Evolutionary conservation across 306 rosid species (phyloP).

Genomic region (Cicer bijugum): DNA sequence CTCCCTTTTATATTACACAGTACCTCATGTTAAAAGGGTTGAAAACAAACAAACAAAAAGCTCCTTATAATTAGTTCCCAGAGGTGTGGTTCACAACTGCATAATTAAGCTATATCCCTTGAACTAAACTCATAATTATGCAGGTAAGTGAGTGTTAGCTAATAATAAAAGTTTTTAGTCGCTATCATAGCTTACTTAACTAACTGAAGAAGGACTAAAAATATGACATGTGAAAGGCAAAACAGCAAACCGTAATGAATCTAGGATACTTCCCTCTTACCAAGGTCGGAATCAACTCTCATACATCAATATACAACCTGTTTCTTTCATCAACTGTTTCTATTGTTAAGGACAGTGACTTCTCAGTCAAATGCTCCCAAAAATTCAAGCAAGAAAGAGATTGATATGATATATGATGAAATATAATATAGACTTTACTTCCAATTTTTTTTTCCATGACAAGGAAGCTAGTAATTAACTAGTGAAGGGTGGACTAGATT

Average conservation of each 20-base stretch:
- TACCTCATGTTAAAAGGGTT: slow-evolving; percentile 23
- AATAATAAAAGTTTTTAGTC: slow-evolving; percentile 37
- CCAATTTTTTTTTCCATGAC: slow-evolving; percentile 52
- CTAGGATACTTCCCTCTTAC: slow-evolving; percentile 46
- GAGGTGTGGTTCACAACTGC: slow-evolving; percentile 16
- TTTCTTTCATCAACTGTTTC: slow-evolving; percentile 42
- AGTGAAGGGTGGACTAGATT: slow-evolving; percentile 46
- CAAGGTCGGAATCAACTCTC: slow-evolving; percentile 35
- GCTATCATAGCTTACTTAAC: slow-evolving; percentile 44
- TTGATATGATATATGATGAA: slow-evolving; percentile 35
- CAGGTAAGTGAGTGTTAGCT: slow-evolving; percentile 48
- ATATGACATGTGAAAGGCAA: slow-evolving; percentile 37
- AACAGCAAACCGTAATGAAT: slow-evolving; percentile 22
- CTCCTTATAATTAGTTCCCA: slow-evolving; percentile 35
- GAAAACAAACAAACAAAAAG: slow-evolving; percentile 25
- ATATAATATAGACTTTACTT: slow-evolving; percentile 16
- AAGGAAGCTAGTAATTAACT: slow-evolving; percentile 44
- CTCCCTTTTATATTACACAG: background rate
- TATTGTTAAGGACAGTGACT: slow-evolving; percentile 67
- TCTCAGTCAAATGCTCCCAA: slow-evolving; percentile 60
- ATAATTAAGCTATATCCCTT: slow-evolving; percentile 26
- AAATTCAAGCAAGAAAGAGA: slow-evolving; percentile 58
- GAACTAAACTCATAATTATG: slow-evolving; percentile 17
- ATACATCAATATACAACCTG: slow-evolving; percentile 35
- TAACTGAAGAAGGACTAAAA: slow-evolving; percentile 31